Evolutionary conservation across 257 asterid genomes (phyloP), one percentile per base, ranked within the genome.

Genomic region (Knoxia roxburghii): DNA sequence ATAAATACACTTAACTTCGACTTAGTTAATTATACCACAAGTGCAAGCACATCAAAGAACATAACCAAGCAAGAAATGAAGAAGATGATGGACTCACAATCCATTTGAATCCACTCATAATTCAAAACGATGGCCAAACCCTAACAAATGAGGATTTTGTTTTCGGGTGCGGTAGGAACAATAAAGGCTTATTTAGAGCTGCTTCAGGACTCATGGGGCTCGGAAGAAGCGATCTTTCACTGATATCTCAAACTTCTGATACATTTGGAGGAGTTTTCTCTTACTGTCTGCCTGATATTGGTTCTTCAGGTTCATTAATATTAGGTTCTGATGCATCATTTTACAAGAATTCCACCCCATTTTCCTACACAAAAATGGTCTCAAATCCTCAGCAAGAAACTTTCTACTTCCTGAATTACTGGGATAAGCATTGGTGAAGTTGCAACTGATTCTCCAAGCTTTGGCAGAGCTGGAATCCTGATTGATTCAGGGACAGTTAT

Each of bases 401-500:
- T 72, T 91, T 89, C 68, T 91, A 89, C 69, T 67, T 84, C 30
- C 80, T 91, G 30, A 91, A 91, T 85, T 21, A 91, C 96, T 0
- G 95, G 95, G 5, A 78, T 72, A 26, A 83, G 75, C 5, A 55
- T 91, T 18, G 98, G 98, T 1, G 95, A 83, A 61, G 89, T 83
- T 61, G 23, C 52, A 26, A 27, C 86, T 17, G 69, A 76, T 15
- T 55, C 79, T 61, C 78, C 86, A 15, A 65, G 78, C 43, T 82
- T 83, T 45, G 87, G 87, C 2, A 71, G 35, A 53, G 64, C 68
- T 10, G 90, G 85, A 20, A 75, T 85, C 49, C 70, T 91, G 17
- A 84, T 92, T 24, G 98, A 92, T 65, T 92, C 98, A 0, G 97
- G 97, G 54, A 92, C 96, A 0, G 98, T 92, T 13, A 87, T 92